These are phyloP conservation scores for Flaveria linearis DNA, from an alignment of 129 eudicot species.

Conservation along the genomic window DNA sequence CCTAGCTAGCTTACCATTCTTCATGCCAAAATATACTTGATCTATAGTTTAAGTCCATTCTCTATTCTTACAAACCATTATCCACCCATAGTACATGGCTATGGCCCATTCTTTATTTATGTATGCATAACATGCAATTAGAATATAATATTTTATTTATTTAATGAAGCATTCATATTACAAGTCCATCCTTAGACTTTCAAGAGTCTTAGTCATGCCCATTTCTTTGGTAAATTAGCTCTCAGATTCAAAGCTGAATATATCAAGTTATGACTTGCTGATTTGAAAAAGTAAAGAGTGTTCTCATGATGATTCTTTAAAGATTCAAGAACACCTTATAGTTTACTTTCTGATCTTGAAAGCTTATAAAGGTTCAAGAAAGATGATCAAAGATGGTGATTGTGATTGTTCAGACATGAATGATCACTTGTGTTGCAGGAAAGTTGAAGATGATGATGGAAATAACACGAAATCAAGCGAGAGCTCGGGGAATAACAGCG, in stretches of 20 bases:
- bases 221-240: constrained; percentile 31
- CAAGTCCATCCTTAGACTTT: constrained; percentile 47
- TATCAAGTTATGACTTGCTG: constrained; percentile 36
- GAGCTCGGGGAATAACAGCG: constrained; percentile 42
- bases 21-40: constrained; percentile 35
- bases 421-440: constrained; percentile 13
- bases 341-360: constrained; percentile 17
- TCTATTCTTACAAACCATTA: constrained; percentile 34
- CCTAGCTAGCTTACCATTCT: constrained; percentile 27
- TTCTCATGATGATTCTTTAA: constrained; percentile 36
- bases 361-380: constrained; percentile 20
- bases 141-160: constrained; percentile 41
- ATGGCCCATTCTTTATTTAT: constrained; percentile 29
- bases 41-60: constrained; percentile 38
- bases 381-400: constrained; percentile 39
- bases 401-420: constrained; percentile 33
- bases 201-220: constrained; percentile 38
- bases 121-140: constrained; percentile 38
- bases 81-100: constrained; percentile 37
- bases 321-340: constrained; percentile 20
- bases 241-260: constrained; percentile 39
- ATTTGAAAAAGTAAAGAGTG: constrained; percentile 31
- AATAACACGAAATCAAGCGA: constrained; percentile 38
- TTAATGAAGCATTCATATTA: constrained; percentile 37
- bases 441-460: constrained; percentile 35